Evolutionary conservation across 2,329 filamentous ascomycete species (phyloP), one percentile per base, ranked within the genome.

Genomic region (Cladosporium sp.): DNA sequence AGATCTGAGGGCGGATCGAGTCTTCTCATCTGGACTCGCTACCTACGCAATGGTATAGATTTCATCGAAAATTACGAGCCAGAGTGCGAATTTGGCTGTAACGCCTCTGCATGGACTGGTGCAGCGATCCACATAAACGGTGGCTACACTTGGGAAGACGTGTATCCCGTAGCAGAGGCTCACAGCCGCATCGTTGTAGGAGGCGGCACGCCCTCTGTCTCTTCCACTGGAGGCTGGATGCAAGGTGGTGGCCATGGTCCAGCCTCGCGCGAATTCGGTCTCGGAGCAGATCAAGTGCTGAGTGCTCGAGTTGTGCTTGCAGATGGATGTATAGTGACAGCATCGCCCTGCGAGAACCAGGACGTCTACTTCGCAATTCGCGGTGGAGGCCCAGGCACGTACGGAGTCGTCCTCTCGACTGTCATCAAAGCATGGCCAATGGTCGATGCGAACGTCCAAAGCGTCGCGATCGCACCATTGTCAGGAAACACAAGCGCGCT

Each of bases 301-400:
- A 36, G 62, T 28, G 60, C 61, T 25, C 58, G 63, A 44, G 61
- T 63, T 10, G 59, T 66, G 1, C 56, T 65, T 6, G 61, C 66
- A n/a, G 57, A 66, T 28, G 66, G 65, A 35, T 49, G 47, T 7
- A 47, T 65, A 13, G 59, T 68, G 3, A 66, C 62, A 19, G 64
- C 64, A 1, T 78, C 75, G 15, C 64, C 67, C 3, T 66, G 65
- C 1, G 65, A 70, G 8, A 70, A 84, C 59, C 60, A 74, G 0
- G 81, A 84, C 57, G 70, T 86, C 8, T 83, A 74, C 68, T 73
- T 73, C 58, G 80, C 78, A 0, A 75, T 85, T 4, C 78, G 80
- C 51, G 83, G 82, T 9, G 65, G 66, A 10, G 82, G 83, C 9
- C 55, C 52, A 19, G 82, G 78, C 68, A 83, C 82, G 64, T 68